These are phyloP conservation scores for Agrostemma githago DNA, from an alignment of 148 eudicot genomes.

Conservation along the genomic window DNA sequence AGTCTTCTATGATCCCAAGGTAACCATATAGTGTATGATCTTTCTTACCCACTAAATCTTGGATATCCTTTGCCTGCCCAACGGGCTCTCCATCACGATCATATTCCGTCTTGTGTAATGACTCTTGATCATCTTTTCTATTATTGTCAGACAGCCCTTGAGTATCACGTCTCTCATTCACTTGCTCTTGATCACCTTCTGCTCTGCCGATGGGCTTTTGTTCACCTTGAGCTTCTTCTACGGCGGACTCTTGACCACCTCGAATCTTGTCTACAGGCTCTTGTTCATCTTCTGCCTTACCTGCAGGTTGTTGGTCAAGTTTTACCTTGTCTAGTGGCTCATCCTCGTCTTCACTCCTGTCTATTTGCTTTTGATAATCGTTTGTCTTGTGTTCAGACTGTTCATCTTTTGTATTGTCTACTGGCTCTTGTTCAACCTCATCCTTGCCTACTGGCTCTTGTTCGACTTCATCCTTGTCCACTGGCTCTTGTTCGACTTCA, in stretches of 20 bases:
- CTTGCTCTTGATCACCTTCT: not conserved
- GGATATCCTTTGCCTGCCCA: not conserved
- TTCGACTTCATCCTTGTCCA: not conserved
- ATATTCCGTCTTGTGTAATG: not conserved
- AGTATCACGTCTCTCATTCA: not conserved
- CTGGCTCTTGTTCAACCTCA: not conserved
- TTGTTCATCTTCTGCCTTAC: not conserved
- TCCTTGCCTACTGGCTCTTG: not conserved
- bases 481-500: not conserved
- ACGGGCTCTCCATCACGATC: not conserved
- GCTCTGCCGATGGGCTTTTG: not conserved
- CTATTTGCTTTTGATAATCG: constrained; percentile 1
- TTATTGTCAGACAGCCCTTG: not conserved
- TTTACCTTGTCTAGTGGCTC: not conserved
- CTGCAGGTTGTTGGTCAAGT: not conserved
- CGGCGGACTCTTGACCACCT: not conserved
- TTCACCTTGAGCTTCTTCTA: not conserved
- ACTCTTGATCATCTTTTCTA: not conserved
- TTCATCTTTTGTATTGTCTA: not conserved
- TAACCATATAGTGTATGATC: constrained; percentile 39
- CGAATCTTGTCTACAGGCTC: not conserved
- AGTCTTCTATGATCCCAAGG: constrained; percentile 47
- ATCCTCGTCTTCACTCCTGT: not conserved
- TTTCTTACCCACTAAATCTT: constrained; percentile 20
- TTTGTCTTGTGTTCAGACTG: not conserved